These are phyloP conservation scores for Eucalyptus rudis DNA, from an alignment of 345 rosid species.

Conservation along the genomic window DNA sequence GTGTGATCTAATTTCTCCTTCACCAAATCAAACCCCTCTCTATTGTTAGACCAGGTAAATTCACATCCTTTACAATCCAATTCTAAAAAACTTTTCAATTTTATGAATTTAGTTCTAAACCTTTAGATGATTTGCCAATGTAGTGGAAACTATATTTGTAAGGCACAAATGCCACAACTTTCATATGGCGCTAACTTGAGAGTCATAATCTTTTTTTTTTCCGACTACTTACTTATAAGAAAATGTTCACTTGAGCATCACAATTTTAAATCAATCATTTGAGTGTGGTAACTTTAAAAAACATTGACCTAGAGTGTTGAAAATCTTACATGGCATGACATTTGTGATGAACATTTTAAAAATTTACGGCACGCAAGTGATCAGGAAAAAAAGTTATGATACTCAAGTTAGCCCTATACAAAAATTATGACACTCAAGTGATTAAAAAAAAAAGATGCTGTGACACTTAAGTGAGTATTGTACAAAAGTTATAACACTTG, in stretches of 20 bases:
- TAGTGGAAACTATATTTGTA: not conserved
- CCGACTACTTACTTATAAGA: not conserved
- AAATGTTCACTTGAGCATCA: not conserved
- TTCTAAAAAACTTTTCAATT: too few species aligned
- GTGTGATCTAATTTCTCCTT: too few species aligned
- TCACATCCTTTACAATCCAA: not conserved
- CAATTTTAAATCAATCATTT: not conserved
- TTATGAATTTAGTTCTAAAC: too few species aligned
- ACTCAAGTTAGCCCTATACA: too few species aligned
- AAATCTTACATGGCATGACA: not conserved
- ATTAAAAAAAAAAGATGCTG: too few species aligned
- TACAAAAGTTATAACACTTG: too few species aligned
- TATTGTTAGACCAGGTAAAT: too few species aligned
- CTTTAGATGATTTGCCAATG: not conserved
- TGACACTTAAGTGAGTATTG: too few species aligned
- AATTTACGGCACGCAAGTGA: not conserved
- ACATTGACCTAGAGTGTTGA: not conserved
- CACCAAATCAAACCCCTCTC: too few species aligned
- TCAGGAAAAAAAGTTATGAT: rapidly evolving
- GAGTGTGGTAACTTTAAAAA: not conserved
- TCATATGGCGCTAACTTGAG: not conserved
- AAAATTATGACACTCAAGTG: too few species aligned
- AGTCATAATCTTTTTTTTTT: not conserved
- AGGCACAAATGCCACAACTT: not conserved
- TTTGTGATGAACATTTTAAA: too few species aligned